These are phyloP conservation scores for Erigeron canadensis DNA, from an alignment of 129 eudicot species.

Conservation along the genomic window DNA sequence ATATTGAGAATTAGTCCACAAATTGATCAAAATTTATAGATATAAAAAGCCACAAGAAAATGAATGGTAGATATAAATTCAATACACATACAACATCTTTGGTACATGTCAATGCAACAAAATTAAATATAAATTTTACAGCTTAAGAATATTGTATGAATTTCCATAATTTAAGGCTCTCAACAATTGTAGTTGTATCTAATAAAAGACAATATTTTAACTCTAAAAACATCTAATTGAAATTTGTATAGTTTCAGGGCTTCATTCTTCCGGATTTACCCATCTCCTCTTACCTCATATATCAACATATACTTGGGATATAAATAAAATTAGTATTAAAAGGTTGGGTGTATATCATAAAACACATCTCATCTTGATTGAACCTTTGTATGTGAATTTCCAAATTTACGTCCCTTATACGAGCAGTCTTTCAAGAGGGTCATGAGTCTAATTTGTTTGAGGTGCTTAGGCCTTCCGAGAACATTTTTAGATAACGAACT, in stretches of 20 bases:
- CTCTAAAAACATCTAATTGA: neutral
- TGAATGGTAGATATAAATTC: neutral
- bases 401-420: neutral
- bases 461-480: conserved; percentile 10
- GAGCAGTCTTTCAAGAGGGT: neutral
- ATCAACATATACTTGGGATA: neutral
- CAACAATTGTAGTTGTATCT: neutral
- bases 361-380: conserved; percentile 1
- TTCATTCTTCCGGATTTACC: neutral
- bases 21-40: too few species aligned
- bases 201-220: neutral
- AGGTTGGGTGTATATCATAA: neutral
- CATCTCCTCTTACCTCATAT: conserved; percentile 4
- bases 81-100: neutral
- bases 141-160: neutral
- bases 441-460: conserved; percentile 20
- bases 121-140: neutral
- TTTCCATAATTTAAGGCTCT: conserved; percentile 1
- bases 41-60: neutral
- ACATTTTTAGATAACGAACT: neutral
- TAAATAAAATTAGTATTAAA: neutral
- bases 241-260: neutral
- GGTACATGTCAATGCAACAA: neutral
- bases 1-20: too few species aligned
- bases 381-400: conserved; percentile 11